These are phyloP conservation scores for Candida pseudoviswanathii DNA, from an alignment of 1,139 yeast genomes.

Conservation along the genomic window DNA sequence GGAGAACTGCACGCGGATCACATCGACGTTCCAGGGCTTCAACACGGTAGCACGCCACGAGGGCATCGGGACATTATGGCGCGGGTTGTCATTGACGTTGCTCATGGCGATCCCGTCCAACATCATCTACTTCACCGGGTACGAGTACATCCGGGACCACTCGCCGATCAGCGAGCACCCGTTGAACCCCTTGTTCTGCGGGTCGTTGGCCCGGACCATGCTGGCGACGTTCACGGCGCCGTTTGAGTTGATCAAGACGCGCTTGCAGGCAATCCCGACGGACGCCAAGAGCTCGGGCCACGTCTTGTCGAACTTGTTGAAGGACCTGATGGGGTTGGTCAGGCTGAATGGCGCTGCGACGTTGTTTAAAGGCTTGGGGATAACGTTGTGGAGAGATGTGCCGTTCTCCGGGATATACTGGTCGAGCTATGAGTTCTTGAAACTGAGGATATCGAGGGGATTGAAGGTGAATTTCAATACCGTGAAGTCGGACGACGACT, in stretches of 20 bases:
- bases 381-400: conserved; percentile 95
- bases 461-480: conserved; percentile 29
- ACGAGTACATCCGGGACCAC: conserved; percentile 78
- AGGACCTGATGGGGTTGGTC: conserved; percentile 60
- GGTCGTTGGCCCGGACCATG: conserved; percentile 77
- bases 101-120: conserved; percentile 93
- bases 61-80: conserved; percentile 79
- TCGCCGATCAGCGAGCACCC: conserved; percentile 58
- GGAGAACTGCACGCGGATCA: conserved; percentile 37
- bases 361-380: conserved; percentile 79
- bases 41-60: conserved; percentile 65
- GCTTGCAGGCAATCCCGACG: conserved; percentile 82
- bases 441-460: conserved; percentile 25
- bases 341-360: conserved; percentile 59
- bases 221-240: conserved; percentile 91
- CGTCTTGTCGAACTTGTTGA: conserved; percentile 50
- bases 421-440: conserved; percentile 71
- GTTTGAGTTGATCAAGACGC: conserved; percentile 79
- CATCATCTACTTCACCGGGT: conserved; percentile 91
- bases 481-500: conserved; percentile 30
- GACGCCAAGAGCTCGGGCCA: conserved; percentile 31
- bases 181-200: conserved; percentile 81
- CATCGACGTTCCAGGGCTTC: conserved; percentile 75
- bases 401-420: conserved; percentile 96
- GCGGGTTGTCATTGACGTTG: conserved; percentile 83